Evolutionary conservation across 1,139 yeast species (phyloP), one percentile per base, ranked within the genome.

Genomic region (Debaryomyces coudertii): DNA sequence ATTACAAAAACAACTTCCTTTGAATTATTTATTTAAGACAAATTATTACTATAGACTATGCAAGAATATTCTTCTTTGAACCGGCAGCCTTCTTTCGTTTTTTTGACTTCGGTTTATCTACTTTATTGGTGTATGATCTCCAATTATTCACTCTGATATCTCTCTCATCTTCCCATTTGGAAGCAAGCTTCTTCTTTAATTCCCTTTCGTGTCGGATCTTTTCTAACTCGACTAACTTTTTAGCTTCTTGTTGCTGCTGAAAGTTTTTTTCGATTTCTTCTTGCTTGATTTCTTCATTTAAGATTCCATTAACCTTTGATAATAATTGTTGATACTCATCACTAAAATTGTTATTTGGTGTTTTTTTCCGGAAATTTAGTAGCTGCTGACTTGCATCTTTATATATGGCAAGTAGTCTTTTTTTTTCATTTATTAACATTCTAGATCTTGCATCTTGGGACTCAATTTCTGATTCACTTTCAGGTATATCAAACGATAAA

Each of bases 111-210:
- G 73, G 75, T 57, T 75, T 75, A 40, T 71, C 76, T 18, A 69
- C 66, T 50, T 73, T 73, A 29, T 69, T 63, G 11, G 70, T 64
- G 57, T 79, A 85, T 7, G 62, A 65, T 44, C 90, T 66, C 92
- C 92, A 85, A 56, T 71, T 80, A 16, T 67, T 66, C 7, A 85
- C 89, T 37, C 92, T 64, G 2, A 63, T 62, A 44, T 83, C 90
- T 44, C 90, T 53, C 14, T 74, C 75, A 45, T 78, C 80, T 55
- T 84, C 90, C 92, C 92, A 85, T 27, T 71, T 69, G 46, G 72
- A 62, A 37, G 78, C 79, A 50, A 70, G 52, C 47, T 75, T 68
- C 42, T 66, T 64, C 50, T 73, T 70, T 35, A 62, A 53, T 41
- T 71, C 68, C 44, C 73, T 57, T 51, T 76, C 76, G 14, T 53